phyloP scores from a whole-genome alignment of 768 basidiomycete species.

The Mycena rosella region DNA sequence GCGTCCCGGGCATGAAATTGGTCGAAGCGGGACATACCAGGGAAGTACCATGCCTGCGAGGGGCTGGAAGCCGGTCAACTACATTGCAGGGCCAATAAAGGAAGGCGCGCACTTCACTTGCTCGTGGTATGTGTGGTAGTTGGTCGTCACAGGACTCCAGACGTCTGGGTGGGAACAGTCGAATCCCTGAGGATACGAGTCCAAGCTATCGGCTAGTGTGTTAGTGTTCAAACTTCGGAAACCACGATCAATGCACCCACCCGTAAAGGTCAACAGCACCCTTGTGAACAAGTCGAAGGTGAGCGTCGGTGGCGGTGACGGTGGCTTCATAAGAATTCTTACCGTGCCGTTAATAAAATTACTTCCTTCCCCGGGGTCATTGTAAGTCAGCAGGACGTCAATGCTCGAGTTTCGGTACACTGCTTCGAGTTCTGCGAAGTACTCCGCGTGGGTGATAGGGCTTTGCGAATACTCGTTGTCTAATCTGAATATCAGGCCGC shows the following conservation, averaged over 20 bases:
- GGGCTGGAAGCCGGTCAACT: constrained; percentile 38
- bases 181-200: constrained; percentile 83
- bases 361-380: constrained; percentile 68
- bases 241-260: constrained; percentile 46
- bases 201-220: constrained; percentile 54
- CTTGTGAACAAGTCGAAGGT: constrained; percentile 49
- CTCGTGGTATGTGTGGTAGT: constrained; percentile 75
- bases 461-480: constrained; percentile 84
- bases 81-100: background rate
- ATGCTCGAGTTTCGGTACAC: constrained; percentile 68
- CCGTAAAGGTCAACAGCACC: constrained; percentile 85
- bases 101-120: constrained; percentile 44
- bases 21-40: constrained; percentile 60
- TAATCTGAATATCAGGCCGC: constrained; percentile 39
- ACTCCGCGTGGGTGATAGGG: constrained; percentile 58
- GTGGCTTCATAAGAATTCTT: constrained; percentile 35
- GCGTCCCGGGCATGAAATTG: constrained; percentile 21
- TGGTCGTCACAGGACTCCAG: constrained; percentile 75
- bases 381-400: constrained; percentile 80
- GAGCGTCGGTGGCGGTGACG: no score
- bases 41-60: constrained; percentile 78
- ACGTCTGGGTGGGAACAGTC: constrained; percentile 80
- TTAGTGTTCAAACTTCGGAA: background rate
- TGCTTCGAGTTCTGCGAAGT: constrained; percentile 73
- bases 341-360: constrained; percentile 83